Evolutionary conservation across 2,329 filamentous ascomycete species (phyloP), one percentile per base, ranked within the genome.

Genomic region (Cercospora sp.): DNA sequence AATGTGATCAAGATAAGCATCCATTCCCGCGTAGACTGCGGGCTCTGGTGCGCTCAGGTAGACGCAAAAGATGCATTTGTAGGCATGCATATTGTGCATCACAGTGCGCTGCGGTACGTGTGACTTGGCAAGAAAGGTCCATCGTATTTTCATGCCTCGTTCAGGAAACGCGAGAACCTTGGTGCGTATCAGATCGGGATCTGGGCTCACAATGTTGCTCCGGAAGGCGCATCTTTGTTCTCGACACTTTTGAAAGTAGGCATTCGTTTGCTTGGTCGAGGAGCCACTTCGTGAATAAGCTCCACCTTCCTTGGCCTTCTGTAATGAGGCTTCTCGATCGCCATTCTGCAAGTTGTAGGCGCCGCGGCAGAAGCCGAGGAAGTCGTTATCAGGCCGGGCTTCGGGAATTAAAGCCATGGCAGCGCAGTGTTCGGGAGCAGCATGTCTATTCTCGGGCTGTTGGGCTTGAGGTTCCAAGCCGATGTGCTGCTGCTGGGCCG

Each of bases 41-140:
- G 64, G 53, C 10, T 63, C 60, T 4, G 60, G 31, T 7, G 42
- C 74, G 9, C 75, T 77, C 69, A 79, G 75, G 6, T 79, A 79
- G 63, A 78, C 80, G 70, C 82, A 84, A 70, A 83, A 84, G 30
- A 83, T 76, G 69, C 83, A 84, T 20, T 79, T 81, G 71, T 79
- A 84, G 2, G 72, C 75, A 64, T 73, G 75, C 39, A 72, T 66
- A n/a, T 73, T 64, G 62, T 65, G 70, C 65, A 66, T 71, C 64
- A 72, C 68, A 61, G 74, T 71, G 16, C 74, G 72, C 58, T 77
- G 79, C 57, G 78, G 73, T 12, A 82, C 75, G 72, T 84, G 82
- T 16, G 75, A 79, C 70, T 83, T 83, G 12, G 82, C 82, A 1
- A 84, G 76, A 66, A 84, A 84, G 5, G 77, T 69, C 80, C 81